Base-by-base conservation (phyloP, 2,329 filamentous ascomycete genomes). In the Fusarium oligoseptatum region DNA sequence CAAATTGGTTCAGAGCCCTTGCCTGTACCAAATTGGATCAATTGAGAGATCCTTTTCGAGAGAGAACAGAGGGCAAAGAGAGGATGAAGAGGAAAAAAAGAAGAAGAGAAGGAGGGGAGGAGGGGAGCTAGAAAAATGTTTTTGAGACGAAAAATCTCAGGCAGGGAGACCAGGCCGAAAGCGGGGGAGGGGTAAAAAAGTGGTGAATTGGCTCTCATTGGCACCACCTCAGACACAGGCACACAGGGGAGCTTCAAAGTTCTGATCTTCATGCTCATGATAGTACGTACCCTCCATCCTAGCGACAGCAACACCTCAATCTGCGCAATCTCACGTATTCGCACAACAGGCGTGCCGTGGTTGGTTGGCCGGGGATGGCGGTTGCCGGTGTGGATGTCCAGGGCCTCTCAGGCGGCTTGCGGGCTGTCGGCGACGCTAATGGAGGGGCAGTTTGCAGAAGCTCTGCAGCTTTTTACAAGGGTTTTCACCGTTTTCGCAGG, bases 181-280 rank as follows among this genome's bases (percentile, higher is more conserved):
- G 81, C 80, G 81, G 81, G 81, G 81, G 80, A 81, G 80, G 80
- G 79, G 80, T 80, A 76, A 75, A 77, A 77, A 72, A 68, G 70
- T 69, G 65, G 64, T 60, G 55, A 39, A 56, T 39, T 41, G 34
- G 36, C 22, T 24, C 65, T 68, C 60, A 73, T 73, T 73, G 70
- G 67, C 58, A 36, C 20, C 34, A 36, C 50, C 48, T 39, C 45
- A 60, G 50, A 37, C 12, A n/a, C 43, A 48, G 7, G 14, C 43
- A 48, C 43, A 48, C 43, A 27, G 57, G 48, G 60, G 37, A 72
- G 70, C 70, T 68, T 68, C 50, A 39, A 29, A 29, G 45, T 29
- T 73, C 70, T 56, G 39, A 58, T 52, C 61, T 52, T 62, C 27
- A 22, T 9, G 22, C 24, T 58, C 39, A 29, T 7, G 12, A 32